phyloP scores from a whole-genome alignment of 2,329 filamentous ascomycete species.

The Aspergillus sp. region DNA sequence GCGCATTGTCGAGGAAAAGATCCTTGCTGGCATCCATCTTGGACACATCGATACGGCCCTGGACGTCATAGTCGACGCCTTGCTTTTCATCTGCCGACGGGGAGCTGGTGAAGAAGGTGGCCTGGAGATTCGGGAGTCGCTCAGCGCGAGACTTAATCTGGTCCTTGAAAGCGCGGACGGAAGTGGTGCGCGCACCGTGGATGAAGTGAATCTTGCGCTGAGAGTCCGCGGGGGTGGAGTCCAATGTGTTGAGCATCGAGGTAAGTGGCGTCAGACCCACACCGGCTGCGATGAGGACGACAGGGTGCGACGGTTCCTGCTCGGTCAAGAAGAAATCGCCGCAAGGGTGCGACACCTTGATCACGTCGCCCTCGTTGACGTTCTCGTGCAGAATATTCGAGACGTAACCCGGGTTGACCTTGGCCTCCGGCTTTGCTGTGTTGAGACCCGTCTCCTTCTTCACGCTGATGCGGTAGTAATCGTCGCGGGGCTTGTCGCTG shows the following conservation, averaged over 20 bases:
- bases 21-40: constrained; percentile 47
- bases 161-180: constrained; percentile 46
- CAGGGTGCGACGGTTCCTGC: constrained; percentile 37
- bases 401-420: constrained; percentile 56
- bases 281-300: constrained; percentile 58
- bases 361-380: constrained; percentile 53
- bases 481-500: constrained; percentile 55
- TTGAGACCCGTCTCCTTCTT: constrained; percentile 58
- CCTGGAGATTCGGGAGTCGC: constrained; percentile 42
- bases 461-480: constrained; percentile 64
- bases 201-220: constrained; percentile 52
- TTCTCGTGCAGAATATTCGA: constrained; percentile 63
- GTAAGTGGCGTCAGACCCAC: constrained; percentile 56
- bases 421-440: constrained; percentile 37
- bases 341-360: constrained; percentile 61
- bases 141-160: constrained; percentile 43
- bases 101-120: constrained; percentile 53
- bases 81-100: constrained; percentile 42
- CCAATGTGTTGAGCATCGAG: constrained; percentile 53
- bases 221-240: constrained; percentile 32
- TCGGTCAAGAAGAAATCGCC: constrained; percentile 52
- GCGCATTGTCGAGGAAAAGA: constrained; percentile 50
- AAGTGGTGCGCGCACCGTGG: constrained; percentile 48
- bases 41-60: constrained; percentile 53
- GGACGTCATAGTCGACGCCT: constrained; percentile 54